A percentile compares a stretch with the other conserved stretches of the same genome.
These are phyloP conservation scores for Reutealis trisperma DNA, from an alignment of 345 rosid genomes.

Conservation along the genomic window DNA sequence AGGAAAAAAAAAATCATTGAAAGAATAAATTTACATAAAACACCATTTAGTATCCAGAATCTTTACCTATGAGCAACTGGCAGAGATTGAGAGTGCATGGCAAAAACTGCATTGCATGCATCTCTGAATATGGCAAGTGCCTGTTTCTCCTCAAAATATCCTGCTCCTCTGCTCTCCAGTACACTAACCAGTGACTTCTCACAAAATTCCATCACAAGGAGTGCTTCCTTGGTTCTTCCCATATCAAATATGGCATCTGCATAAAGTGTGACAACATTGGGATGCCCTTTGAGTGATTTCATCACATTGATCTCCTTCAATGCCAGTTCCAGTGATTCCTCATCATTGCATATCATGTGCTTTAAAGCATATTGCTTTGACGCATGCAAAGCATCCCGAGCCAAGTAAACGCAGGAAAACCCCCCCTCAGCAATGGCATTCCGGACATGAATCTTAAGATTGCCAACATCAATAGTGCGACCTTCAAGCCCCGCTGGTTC, in stretches of 20 bases:
- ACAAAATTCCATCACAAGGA: conserved; percentile 89
- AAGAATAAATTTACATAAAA: neutral
- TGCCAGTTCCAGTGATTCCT: conserved; percentile 71
- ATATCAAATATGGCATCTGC: conserved; percentile 74
- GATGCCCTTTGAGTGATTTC: conserved; percentile 87
- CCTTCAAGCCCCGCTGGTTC: conserved; percentile 93
- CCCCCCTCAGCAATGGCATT: conserved; percentile 92
- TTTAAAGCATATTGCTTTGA: conserved; percentile 92
- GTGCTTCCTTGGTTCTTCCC: conserved; percentile 95
- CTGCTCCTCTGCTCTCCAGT: conserved; percentile 81
- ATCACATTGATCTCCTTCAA: conserved; percentile 80
- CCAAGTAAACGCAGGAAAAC: conserved; percentile 88
- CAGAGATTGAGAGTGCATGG: conserved; percentile 90
- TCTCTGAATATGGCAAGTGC: conserved; percentile 73
- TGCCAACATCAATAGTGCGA: conserved; percentile 74
- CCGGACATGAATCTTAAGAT: conserved; percentile 70
- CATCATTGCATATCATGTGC: conserved; percentile 92
- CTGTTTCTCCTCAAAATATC: conserved; percentile 86
- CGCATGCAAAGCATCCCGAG: conserved; percentile 61
- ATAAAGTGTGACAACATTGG: conserved; percentile 70
- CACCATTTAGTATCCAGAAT: neutral
- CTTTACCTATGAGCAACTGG: conserved; percentile 89
- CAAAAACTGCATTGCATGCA: conserved; percentile 91
- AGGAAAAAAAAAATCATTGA: neutral
- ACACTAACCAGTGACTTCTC: conserved; percentile 83